Percentiles rank a stretch among this genome's conserved stretches.
These are phyloP conservation scores for Cenococcum geophilum DNA, from an alignment of 495 filamentous ascomycete genomes.

Conservation along the genomic window DNA sequence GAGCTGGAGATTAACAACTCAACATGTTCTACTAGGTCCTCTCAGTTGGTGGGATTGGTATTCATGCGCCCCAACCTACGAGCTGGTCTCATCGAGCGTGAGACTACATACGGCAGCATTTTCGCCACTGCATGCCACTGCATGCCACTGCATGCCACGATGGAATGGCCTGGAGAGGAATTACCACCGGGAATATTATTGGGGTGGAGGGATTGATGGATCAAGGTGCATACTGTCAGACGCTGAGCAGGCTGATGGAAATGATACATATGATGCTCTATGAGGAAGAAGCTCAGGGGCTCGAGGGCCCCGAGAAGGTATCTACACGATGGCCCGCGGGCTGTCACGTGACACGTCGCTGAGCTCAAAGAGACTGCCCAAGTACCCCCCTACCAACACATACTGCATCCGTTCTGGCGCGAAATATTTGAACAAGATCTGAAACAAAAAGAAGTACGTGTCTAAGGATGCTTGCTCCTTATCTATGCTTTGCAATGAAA, in stretches of 20 bases:
- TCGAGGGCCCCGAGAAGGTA: no score
- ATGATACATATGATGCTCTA: no score
- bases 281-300: no score
- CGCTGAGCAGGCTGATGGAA: no score
- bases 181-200: conserved; percentile 4
- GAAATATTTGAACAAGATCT: conserved; percentile 4
- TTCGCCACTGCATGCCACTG: neutral
- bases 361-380: no score
- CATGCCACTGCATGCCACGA: conserved; percentile 5
- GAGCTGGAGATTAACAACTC: conserved; percentile 21
- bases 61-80: conserved; percentile 16
- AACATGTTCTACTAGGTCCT: conserved; percentile 12
- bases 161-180: conserved; percentile 1
- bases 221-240: conserved; percentile 3
- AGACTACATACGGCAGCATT: conserved; percentile 16
- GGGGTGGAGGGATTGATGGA: conserved; percentile 5
- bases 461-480: no score
- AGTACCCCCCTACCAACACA: no score
- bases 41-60: conserved; percentile 12
- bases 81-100: conserved; percentile 17
- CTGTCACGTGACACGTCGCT: no score
- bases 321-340: no score
- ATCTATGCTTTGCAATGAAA: no score
- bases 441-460: no score
- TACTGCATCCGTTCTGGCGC: neutral